Evolutionary conservation across 306 rosid species (phyloP).

Genomic region (Amphicarpaea edgeworthii): DNA sequence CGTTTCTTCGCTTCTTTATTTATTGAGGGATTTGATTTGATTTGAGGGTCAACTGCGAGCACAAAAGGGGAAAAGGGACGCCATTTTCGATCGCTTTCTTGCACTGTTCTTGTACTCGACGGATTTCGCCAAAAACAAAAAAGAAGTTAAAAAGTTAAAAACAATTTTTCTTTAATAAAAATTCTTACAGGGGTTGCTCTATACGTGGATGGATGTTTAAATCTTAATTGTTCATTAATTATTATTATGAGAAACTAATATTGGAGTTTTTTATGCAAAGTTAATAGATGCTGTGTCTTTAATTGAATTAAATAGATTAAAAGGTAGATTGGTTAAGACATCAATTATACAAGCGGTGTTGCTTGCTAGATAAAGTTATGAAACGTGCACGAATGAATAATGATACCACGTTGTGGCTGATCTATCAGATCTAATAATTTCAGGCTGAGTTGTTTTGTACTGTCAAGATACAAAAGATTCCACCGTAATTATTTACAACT

Average conservation of each 20-base stretch:
- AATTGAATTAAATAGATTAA: neutral
- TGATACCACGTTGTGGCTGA: too few relatives aligned
- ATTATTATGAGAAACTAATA: neutral
- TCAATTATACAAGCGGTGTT: neutral
- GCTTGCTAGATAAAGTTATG: neutral
- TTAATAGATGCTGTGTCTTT: neutral
- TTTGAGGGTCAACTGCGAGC: constrained; percentile 31
- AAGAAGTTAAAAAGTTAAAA: too few relatives aligned
- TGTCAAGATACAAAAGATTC: neutral
- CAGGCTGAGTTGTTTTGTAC: neutral
- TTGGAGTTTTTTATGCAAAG: neutral
- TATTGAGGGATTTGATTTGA: constrained; percentile 6
- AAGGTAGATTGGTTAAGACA: neutral
- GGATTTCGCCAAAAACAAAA: neutral
- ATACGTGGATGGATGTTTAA: neutral
- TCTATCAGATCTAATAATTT: neutral
- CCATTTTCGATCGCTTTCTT: constrained; percentile 61
- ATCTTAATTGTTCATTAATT: neutral
- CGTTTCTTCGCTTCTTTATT: neutral
- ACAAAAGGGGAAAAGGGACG: constrained; percentile 50
- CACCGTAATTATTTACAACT: neutral
- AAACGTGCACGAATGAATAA: neutral
- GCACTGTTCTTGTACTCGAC: neutral
- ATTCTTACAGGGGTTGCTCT: neutral
- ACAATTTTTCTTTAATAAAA: neutral